phyloP scores from a whole-genome alignment of 257 asterid genomes.

The Solanum medicagineum region DNA sequence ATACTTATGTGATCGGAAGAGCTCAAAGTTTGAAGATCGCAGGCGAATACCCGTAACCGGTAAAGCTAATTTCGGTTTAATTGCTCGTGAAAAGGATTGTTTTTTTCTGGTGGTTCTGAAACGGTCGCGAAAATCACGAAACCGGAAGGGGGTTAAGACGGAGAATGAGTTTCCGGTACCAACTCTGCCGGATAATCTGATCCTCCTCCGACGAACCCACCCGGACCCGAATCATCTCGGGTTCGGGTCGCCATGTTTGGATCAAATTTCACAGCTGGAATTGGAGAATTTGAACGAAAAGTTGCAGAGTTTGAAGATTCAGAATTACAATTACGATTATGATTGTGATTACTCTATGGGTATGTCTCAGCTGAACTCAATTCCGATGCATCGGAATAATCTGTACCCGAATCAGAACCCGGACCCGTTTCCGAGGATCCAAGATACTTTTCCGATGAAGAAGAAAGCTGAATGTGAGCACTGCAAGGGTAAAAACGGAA shows the following conservation, averaged over 20 bases:
- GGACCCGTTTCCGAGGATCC: conserved; percentile 8
- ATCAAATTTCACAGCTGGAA: conserved; percentile 25
- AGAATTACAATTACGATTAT: conserved; percentile 6
- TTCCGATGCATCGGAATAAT: neutral
- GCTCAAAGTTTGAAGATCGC: conserved; percentile 29
- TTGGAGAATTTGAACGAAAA: conserved; percentile 23
- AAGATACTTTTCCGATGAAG: conserved; percentile 18
- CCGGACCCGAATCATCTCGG: neutral
- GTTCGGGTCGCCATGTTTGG: conserved; percentile 15
- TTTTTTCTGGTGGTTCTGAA: conserved; percentile 64
- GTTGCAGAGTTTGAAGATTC: conserved; percentile 20
- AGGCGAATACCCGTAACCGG: conserved; percentile 63
- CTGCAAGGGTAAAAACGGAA: conserved; percentile 24
- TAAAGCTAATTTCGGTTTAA: conserved; percentile 42
- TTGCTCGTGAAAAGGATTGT: conserved; percentile 46
- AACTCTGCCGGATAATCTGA: conserved; percentile 28
- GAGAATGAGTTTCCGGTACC: conserved; percentile 22
- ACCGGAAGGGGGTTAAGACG: conserved; percentile 35
- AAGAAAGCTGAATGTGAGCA: conserved; percentile 26
- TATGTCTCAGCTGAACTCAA: conserved; percentile 14
- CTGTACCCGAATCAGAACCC: neutral
- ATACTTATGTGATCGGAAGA: conserved; percentile 40
- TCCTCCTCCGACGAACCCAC: conserved; percentile 46
- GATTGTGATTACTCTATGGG: conserved; percentile 1
- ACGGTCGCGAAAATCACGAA: conserved; percentile 54